These are phyloP conservation scores for Tuber aestivum DNA, from an alignment of 495 filamentous ascomycete genomes.

Conservation along the genomic window DNA sequence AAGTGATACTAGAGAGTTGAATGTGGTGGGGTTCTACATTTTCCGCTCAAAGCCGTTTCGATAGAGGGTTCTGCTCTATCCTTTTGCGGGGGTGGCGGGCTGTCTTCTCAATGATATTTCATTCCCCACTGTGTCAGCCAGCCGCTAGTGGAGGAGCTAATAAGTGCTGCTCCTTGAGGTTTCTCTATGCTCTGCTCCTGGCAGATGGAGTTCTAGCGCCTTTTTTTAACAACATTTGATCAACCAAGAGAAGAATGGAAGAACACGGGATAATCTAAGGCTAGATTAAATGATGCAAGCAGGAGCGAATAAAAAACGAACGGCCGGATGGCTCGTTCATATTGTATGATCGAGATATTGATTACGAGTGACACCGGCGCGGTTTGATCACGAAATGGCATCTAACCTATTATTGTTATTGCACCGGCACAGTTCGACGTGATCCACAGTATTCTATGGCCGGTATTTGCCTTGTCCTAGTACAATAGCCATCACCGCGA, in stretches of 20 bases:
- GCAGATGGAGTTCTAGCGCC: not conserved
- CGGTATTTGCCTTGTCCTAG: not conserved
- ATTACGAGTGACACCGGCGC: not conserved
- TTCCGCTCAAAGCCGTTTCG: not conserved
- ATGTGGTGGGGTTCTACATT: not conserved
- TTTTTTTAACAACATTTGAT: not conserved
- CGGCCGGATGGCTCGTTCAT: not conserved
- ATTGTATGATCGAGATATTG: not conserved
- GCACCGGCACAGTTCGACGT: not conserved
- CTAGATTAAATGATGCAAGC: not conserved
- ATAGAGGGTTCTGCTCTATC: not conserved
- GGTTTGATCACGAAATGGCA: not conserved
- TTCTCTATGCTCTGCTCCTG: not conserved
- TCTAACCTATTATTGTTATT: not conserved
- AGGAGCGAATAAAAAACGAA: not conserved
- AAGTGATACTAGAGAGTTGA: not conserved
- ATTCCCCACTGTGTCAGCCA: not conserved
- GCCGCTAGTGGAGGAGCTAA: not conserved
- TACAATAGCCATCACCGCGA: not conserved
- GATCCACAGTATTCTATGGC: not conserved
- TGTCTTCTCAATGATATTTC: not conserved
- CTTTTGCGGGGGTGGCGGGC: not conserved
- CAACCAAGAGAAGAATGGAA: not conserved
- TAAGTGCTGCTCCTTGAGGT: not conserved
- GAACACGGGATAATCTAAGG: not conserved